Evolutionary conservation across 2,329 filamentous ascomycete genomes (phyloP).

Genomic region (Aspergillus texensis): DNA sequence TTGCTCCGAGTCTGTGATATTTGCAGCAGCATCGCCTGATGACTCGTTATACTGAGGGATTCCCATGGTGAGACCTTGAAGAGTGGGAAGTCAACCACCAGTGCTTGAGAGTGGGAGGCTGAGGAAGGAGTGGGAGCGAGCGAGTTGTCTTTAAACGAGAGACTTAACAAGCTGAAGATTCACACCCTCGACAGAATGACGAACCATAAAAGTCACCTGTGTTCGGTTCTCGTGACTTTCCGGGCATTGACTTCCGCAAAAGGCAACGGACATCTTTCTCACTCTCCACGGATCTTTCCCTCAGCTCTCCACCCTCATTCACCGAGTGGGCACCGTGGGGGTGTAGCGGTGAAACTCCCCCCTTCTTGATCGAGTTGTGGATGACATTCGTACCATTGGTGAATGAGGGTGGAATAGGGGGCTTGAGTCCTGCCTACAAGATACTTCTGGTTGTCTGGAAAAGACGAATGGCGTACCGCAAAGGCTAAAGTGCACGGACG

Average conservation of each 20-base stretch:
- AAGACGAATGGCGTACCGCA: neutral
- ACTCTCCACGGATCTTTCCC: neutral
- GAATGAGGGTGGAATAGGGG: neutral
- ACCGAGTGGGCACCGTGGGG: neutral
- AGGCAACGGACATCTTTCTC: neutral
- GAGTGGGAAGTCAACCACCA: neutral
- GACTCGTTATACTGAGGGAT: slow-evolving; percentile 18
- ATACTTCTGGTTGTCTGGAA: no score
- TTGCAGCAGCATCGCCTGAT: neutral
- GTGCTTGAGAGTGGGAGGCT: neutral
- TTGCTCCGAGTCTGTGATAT: slow-evolving; percentile 8
- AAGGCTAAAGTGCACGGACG: slow-evolving; percentile 1
- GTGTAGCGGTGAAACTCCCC: neutral
- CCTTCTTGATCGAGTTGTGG: neutral
- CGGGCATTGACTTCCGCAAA: neutral
- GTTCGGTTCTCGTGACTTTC: neutral
- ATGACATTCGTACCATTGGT: neutral
- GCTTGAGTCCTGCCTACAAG: neutral
- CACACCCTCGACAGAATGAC: neutral
- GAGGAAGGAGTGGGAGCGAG: neutral
- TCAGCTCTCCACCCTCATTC: neutral
- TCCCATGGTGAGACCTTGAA: slow-evolving; percentile 17
- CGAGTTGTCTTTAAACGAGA: slow-evolving; percentile 13
- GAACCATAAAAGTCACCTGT: neutral
- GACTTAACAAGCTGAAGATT: neutral